phyloP scores from a whole-genome alignment of 441 rosid species.

The Gossypium laxum region DNA sequence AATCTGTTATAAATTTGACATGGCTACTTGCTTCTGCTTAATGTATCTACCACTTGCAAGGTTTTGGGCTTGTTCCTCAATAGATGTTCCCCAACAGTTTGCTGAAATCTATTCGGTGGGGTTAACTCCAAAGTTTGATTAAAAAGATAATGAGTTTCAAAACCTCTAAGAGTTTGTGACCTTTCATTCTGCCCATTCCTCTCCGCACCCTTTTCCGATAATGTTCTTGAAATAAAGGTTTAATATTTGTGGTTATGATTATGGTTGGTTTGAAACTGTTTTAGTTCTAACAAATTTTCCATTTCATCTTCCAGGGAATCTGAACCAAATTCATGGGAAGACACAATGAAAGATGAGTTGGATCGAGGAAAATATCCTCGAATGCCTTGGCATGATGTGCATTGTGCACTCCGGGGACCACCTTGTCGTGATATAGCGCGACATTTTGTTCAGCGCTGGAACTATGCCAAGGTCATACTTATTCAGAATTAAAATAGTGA shows the following conservation, averaged over 20 bases:
- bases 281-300: not conserved
- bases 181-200: too few relatives aligned
- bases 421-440: slow-evolving; percentile 93
- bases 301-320: slow-evolving; percentile 57
- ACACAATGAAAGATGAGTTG: slow-evolving; percentile 87
- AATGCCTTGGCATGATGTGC: slow-evolving; percentile 99
- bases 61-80: too few relatives aligned
- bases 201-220: too few relatives aligned
- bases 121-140: too few relatives aligned
- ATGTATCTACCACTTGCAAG: too few relatives aligned
- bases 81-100: too few relatives aligned
- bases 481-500: not conserved
- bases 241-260: not conserved
- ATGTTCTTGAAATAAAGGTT: too few relatives aligned
- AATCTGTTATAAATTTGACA: too few relatives aligned
- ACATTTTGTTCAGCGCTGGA: slow-evolving; percentile 99
- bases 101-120: too few relatives aligned
- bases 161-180: too few relatives aligned
- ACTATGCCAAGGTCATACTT: slow-evolving; percentile 81
- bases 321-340: slow-evolving; percentile 99
- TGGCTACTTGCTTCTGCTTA: too few relatives aligned
- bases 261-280: slow-evolving; percentile 14
- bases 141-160: too few relatives aligned
- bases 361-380: slow-evolving; percentile 83
- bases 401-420: slow-evolving; percentile 98